A percentile compares a stretch with the other conserved stretches of the same genome.
phyloP scores from a whole-genome alignment of 768 basidiomycete species.

The Kwoniella europaea region DNA sequence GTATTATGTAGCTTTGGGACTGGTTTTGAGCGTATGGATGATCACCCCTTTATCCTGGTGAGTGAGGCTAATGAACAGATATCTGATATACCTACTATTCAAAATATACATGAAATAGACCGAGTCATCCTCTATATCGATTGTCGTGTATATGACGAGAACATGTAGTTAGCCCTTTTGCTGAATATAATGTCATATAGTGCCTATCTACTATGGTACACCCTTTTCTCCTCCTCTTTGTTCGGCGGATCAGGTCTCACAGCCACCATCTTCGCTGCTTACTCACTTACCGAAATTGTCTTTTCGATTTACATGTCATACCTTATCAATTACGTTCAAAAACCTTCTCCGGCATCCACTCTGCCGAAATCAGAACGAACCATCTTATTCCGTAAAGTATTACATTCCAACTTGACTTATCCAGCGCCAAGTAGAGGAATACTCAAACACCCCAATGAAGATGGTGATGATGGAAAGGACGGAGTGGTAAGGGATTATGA shows the following conservation, averaged over 20 bases:
- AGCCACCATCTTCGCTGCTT: constrained; percentile 44
- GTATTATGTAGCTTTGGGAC: constrained; percentile 40
- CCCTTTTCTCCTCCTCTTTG: constrained; percentile 27
- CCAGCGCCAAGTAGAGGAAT: constrained; percentile 25
- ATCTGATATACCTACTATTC: too few species aligned
- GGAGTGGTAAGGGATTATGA: background rate
- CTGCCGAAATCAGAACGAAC: constrained; percentile 36
- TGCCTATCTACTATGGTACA: constrained; percentile 49
- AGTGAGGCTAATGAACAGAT: too few species aligned
- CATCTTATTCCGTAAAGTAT: constrained; percentile 36
- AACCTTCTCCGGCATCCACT: constrained; percentile 34
- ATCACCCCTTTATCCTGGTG: constrained; percentile 46
- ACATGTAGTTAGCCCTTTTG: too few species aligned
- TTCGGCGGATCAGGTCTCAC: constrained; percentile 27
- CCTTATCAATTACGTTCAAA: constrained; percentile 42
- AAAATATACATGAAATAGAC: too few species aligned
- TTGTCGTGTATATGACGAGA: too few species aligned
- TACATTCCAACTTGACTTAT: constrained; percentile 37
- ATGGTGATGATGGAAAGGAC: background rate
- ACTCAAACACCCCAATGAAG: background rate
- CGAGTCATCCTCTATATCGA: too few species aligned
- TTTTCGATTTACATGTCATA: constrained; percentile 46
- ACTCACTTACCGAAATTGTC: constrained; percentile 45
- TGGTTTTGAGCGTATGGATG: constrained; percentile 47
- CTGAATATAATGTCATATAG: constrained; percentile 11